Evolutionary conservation across 495 filamentous ascomycete species (phyloP).

Genomic region (Filosporella fistucella): DNA sequence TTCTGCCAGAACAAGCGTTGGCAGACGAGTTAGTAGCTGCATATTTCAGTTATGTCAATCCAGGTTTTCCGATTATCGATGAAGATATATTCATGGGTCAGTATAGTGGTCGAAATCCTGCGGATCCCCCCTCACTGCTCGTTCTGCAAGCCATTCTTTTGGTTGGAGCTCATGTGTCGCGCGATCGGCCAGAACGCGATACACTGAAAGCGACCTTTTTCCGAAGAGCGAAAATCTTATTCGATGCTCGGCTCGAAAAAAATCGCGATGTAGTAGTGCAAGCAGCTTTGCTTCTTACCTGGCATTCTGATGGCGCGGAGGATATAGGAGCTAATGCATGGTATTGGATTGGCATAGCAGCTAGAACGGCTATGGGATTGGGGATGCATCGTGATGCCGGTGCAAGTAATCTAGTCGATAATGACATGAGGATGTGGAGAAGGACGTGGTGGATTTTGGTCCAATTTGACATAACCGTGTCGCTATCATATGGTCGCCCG

Average conservation of each 20-base stretch:
- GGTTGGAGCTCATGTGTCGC: slow-evolving; percentile 3
- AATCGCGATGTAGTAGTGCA: slow-evolving; percentile 6
- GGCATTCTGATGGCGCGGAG: slow-evolving; percentile 5
- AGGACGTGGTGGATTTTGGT: slow-evolving; percentile 10
- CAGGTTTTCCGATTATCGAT: not conserved
- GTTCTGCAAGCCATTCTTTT: slow-evolving; percentile 6
- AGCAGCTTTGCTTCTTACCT: slow-evolving; percentile 3
- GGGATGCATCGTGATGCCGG: slow-evolving; percentile 4
- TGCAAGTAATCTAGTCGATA: slow-evolving; percentile 26
- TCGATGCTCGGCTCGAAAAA: slow-evolving; percentile 6
- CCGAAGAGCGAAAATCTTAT: slow-evolving; percentile 7
- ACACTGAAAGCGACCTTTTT: slow-evolving; percentile 35
- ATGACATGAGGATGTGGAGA: not conserved
- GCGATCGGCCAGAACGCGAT: too few species aligned
- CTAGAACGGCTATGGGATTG: slow-evolving; percentile 4
- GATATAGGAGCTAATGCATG: slow-evolving; percentile 1
- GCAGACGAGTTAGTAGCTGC: not conserved
- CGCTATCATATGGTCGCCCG: slow-evolving; percentile 46
- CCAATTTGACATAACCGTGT: slow-evolving; percentile 44
- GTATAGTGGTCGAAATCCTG: too few species aligned
- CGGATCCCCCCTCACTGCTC: slow-evolving; percentile 21
- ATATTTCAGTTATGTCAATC: not conserved
- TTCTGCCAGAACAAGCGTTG: not conserved
- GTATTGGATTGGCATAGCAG: slow-evolving; percentile 4
- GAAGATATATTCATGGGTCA: not conserved